Evolutionary conservation across 2,329 filamentous ascomycete genomes (phyloP), one percentile per base, ranked within the genome.

Genomic region (Pseudodiploospora longispora): DNA sequence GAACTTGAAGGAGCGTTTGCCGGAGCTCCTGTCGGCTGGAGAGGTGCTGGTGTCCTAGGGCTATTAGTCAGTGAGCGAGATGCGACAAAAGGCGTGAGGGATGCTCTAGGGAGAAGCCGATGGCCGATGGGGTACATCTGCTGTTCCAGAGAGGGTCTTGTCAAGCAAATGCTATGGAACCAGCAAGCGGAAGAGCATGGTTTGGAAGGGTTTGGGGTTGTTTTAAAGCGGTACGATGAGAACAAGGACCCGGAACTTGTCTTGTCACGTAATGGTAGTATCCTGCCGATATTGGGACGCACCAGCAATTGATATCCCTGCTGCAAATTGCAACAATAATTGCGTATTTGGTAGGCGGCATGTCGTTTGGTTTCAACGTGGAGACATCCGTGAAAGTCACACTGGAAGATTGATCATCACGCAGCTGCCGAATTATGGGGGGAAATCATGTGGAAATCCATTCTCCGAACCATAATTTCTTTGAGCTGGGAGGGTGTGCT

Each of bases 1-100:
- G 86, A 91, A 65, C 72, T 91, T 3, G 85, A 88, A 58, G 91
- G 91, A 4, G 79, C 87, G 0, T 85, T 93, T 56, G 72, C 74
- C 1, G 82, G 80, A 9, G 85, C 86, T 6, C 89, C 88, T 1
- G 67, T 74, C 0, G 83, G 82, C 1, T 95, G 86, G 85, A 71
- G 80, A 42, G 78, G 75, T 0, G 60, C 69, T 2, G 72, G 75
- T 10, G 80, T 85, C 5, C 60, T 95, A 31, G 90, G 80, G 0
- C 57, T 95, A 10, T 64, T 96, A 43, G 83, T 85, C 27, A 76
- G 80, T 4, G 79, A 82, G 50, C 71, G 75, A 48, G 71, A 80
- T 42, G 85, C 88, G 30, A 95, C 89, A 0, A 85, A 80, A 56
- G 91, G 90, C 1, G 80, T 94, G 3, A 69, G 86, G 46, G 81